These are phyloP conservation scores for Solanum virginianum DNA, from an alignment of 257 asterid genomes.

Conservation along the genomic window DNA sequence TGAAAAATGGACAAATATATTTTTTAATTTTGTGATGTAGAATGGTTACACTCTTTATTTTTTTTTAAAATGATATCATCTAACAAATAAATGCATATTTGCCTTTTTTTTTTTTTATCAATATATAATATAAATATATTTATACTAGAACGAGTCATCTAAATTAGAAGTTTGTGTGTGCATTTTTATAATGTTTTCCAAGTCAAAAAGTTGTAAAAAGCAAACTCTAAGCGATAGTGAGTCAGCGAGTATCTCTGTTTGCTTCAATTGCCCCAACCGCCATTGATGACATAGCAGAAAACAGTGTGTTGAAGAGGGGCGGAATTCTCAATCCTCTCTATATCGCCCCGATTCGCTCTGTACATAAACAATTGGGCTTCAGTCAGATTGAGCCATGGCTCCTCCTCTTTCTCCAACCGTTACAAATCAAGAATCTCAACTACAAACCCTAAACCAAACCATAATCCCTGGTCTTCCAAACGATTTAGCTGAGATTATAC, in stretches of 20 bases:
- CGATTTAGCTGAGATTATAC: constrained; percentile 59
- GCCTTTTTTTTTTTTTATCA: too few relatives aligned
- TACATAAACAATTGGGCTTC: not conserved
- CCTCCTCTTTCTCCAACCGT: constrained; percentile 25
- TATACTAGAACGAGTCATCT: too few relatives aligned
- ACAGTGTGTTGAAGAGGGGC: not conserved
- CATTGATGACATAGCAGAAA: not conserved
- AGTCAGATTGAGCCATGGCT: constrained; percentile 21
- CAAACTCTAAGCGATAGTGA: not conserved
- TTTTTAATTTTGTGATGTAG: too few relatives aligned
- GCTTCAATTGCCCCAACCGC: not conserved
- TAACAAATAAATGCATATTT: too few relatives aligned
- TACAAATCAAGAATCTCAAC: constrained; percentile 15
- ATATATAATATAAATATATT: too few relatives aligned
- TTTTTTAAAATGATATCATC: too few relatives aligned
- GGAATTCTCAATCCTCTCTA: not conserved
- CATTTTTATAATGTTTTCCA: not conserved
- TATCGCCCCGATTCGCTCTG: not conserved
- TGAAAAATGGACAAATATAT: too few relatives aligned
- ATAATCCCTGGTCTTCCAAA: constrained; percentile 80
- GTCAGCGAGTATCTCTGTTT: not conserved
- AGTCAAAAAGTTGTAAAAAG: not conserved
- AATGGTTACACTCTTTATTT: too few relatives aligned
- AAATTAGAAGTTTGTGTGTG: too few relatives aligned
- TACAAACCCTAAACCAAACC: constrained; percentile 38